These are phyloP conservation scores for Knufia petricola DNA, from an alignment of 2,329 filamentous ascomycete species.

Conservation along the genomic window DNA sequence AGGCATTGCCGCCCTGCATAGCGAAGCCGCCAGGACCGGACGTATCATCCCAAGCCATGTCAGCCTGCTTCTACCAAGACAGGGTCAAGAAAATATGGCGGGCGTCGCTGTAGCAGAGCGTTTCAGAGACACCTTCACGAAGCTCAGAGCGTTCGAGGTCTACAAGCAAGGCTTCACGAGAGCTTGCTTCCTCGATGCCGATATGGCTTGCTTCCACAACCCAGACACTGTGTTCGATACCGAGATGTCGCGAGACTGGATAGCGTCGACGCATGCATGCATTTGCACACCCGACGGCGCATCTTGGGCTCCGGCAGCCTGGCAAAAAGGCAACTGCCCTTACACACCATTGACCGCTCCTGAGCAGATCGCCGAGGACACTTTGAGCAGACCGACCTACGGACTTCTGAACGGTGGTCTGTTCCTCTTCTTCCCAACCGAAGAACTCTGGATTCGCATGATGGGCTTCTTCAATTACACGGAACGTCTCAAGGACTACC, in stretches of 20 bases:
- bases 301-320: conserved; percentile 41
- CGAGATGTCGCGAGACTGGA: conserved; percentile 33
- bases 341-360: conserved; percentile 36
- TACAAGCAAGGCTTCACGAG: conserved; percentile 28
- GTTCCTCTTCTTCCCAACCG: conserved; percentile 41
- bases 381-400: conserved; percentile 30
- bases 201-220: conserved; percentile 40
- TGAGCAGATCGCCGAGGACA: conserved; percentile 21
- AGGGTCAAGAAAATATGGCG: conserved; percentile 25
- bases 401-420: conserved; percentile 43
- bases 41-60: conserved; percentile 35
- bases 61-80: conserved; percentile 33
- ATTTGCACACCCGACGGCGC: conserved; percentile 45
- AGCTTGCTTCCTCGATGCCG: conserved; percentile 44
- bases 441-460: conserved; percentile 32
- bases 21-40: conserved; percentile 31
- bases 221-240: conserved; percentile 39
- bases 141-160: conserved; percentile 44
- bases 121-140: conserved; percentile 47
- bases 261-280: conserved; percentile 43
- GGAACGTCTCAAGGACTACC: conserved; percentile 33
- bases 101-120: conserved; percentile 38
- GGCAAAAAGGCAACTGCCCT: conserved; percentile 41
- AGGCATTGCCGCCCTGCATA: conserved; percentile 34
- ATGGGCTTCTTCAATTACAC: conserved; percentile 33